These are phyloP conservation scores for Myxozyma sirexii DNA, from an alignment of 805 yeast genomes.

Conservation along the genomic window DNA sequence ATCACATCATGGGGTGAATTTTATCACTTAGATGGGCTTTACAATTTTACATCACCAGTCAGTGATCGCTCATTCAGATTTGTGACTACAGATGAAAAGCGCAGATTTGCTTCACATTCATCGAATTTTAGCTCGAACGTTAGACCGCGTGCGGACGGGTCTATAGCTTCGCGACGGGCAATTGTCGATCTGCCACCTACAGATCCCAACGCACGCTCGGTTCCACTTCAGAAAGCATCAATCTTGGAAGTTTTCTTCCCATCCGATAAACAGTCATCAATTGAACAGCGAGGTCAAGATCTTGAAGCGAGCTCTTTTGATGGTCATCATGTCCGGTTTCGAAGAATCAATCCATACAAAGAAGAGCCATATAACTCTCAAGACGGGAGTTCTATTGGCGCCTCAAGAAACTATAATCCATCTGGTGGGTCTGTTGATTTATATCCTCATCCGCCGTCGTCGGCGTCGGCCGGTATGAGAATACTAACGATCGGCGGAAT, in stretches of 20 bases:
- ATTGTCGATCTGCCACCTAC: conserved; percentile 29
- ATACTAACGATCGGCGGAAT: conserved; percentile 24
- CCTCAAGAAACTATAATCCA: neutral
- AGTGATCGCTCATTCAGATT: conserved; percentile 16
- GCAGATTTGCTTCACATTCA: conserved; percentile 21
- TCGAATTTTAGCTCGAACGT: conserved; percentile 13
- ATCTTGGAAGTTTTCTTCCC: conserved; percentile 29
- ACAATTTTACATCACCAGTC: conserved; percentile 27
- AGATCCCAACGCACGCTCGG: conserved; percentile 27
- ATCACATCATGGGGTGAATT: conserved; percentile 43
- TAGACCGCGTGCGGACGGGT: conserved; percentile 2
- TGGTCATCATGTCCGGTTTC: conserved; percentile 31
- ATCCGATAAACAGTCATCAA: conserved; percentile 12
- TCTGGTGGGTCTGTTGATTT: neutral
- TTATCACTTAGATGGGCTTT: conserved; percentile 37
- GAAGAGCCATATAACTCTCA: too few relatives aligned
- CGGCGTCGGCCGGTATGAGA: conserved; percentile 10
- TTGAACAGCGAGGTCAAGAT: conserved; percentile 19
- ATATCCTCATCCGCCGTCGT: neutral
- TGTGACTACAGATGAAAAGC: neutral
- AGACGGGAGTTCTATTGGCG: conserved; percentile 8
- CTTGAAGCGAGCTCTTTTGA: conserved; percentile 28
- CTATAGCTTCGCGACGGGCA: conserved; percentile 7
- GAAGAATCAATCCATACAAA: conserved; percentile 1
- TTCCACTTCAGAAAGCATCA: conserved; percentile 19